These are phyloP conservation scores for Chytriomyces hyalinus DNA, from an alignment of 192 early-diverging fungal genomes.

Conservation along the genomic window DNA sequence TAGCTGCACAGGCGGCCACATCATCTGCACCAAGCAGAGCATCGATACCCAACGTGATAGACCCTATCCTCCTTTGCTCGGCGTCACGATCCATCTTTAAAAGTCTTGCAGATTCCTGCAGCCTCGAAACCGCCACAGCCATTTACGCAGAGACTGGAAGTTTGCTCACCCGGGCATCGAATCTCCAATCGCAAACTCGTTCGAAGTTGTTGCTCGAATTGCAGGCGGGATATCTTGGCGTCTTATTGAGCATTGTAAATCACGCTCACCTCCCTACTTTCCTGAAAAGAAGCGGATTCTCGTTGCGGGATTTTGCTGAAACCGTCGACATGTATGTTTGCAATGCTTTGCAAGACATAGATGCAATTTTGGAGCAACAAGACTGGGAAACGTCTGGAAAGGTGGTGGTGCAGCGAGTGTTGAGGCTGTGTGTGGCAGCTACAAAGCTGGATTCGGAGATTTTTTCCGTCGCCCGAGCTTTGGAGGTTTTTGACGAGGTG, in stretches of 20 bases:
- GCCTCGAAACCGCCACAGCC: conserved; percentile 8
- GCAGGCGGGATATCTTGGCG: conserved; percentile 14
- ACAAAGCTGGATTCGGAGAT: neutral
- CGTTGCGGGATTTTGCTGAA: neutral
- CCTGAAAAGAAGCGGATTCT: neutral
- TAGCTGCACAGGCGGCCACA: neutral
- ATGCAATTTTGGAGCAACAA: neutral
- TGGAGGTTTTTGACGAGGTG: conserved; percentile 5
- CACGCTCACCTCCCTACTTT: neutral
- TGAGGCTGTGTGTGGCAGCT: neutral
- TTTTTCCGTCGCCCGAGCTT: neutral
- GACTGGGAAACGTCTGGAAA: neutral
- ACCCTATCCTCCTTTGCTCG: neutral
- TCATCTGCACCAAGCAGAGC: neutral
- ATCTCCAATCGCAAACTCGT: too few relatives aligned
- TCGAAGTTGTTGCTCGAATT: neutral
- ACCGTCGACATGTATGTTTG: neutral
- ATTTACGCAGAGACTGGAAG: conserved; percentile 3
- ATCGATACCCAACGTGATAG: neutral
- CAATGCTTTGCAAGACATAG: neutral
- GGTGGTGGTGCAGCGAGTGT: neutral
- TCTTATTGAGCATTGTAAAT: neutral
- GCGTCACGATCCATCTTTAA: neutral
- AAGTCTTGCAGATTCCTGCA: neutral
- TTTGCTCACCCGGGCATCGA: too few relatives aligned